Percentiles rank a stretch among this genome's conserved stretches.
Conservation (phyloP, 2,329 filamentous ascomycete genomes). For the Aspergillus awamori region DNA sequence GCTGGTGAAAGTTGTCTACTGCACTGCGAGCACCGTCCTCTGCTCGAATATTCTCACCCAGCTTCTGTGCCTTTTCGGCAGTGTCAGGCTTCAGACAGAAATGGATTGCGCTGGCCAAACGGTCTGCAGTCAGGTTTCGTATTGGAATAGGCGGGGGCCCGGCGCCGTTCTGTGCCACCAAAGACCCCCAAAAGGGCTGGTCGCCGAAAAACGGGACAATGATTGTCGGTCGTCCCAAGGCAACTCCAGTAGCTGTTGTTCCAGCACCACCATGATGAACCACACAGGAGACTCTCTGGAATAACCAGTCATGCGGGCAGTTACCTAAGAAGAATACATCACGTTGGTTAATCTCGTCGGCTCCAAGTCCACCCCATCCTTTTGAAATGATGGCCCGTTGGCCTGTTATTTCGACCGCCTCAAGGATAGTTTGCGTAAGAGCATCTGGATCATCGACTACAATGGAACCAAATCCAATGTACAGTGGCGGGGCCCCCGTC, state of each 20-base stretch:
- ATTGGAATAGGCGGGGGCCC: constrained; percentile 70
- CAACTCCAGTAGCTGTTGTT: constrained; percentile 79
- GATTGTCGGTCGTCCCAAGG: constrained; percentile 74
- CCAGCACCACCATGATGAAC: constrained; percentile 85
- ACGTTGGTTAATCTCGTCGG: constrained; percentile 65
- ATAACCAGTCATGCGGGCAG: constrained; percentile 84
- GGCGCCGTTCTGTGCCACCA: constrained; percentile 70
- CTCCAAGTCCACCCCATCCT: constrained; percentile 80
- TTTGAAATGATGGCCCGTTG: constrained; percentile 79
- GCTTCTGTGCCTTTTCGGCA: constrained; percentile 54
- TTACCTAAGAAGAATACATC: constrained; percentile 81
- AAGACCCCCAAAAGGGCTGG: constrained; percentile 79
- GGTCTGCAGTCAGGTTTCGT: constrained; percentile 66
- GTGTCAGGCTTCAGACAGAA: constrained; percentile 63
- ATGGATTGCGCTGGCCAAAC: constrained; percentile 64
- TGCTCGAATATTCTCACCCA: constrained; percentile 66
- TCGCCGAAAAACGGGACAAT: constrained; percentile 85
- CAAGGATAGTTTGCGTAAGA: constrained; percentile 70
- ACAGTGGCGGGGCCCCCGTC: constrained; percentile 70
- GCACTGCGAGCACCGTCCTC: constrained; percentile 66
- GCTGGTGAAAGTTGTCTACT: constrained; percentile 67
- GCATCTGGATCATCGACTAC: constrained; percentile 73
- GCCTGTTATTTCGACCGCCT: constrained; percentile 66
- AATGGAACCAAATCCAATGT: constrained; percentile 80
- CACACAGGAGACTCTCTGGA: constrained; percentile 74